Percentiles rank a stretch among this genome's conserved stretches.
Evolutionary conservation across 768 basidiomycete species (phyloP).

Genomic region (Tylopilus plumbeoviolaceoides): DNA sequence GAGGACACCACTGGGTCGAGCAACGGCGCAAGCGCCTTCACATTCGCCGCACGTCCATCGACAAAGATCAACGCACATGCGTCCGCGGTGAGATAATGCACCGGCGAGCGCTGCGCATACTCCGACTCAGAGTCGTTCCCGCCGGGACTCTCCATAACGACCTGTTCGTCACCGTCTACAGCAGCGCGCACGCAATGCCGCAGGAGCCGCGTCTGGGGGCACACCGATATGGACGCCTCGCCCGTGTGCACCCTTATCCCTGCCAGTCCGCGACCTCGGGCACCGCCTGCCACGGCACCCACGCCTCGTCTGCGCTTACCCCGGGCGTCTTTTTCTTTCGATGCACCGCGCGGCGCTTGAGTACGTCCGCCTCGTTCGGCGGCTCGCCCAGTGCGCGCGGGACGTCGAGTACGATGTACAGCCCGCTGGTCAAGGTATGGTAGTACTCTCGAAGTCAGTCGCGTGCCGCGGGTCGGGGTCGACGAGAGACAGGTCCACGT

Average conservation of each 20-base stretch:
- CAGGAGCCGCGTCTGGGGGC: not conserved
- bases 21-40: not conserved
- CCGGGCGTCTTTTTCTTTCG: not conserved
- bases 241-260: not conserved
- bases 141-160: not conserved
- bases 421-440: not conserved
- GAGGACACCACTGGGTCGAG: not conserved
- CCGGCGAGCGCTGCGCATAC: no score
- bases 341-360: not conserved
- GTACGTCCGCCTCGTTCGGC: not conserved
- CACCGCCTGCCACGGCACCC: not conserved
- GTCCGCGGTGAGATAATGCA: no score
- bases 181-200: not conserved
- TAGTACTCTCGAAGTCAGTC: not conserved
- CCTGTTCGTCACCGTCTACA: not conserved
- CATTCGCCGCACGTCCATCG: no score
- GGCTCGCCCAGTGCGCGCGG: not conserved
- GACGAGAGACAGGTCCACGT: not conserved
- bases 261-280: not conserved
- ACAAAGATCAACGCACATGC: not conserved
- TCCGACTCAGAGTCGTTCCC: not conserved
- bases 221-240: not conserved
- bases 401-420: not conserved
- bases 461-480: not conserved
- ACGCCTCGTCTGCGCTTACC: not conserved